Percentiles rank a stretch among this genome's conserved stretches.
These are phyloP conservation scores for Glycine latifolia DNA, from an alignment of 306 rosid species.

Conservation along the genomic window DNA sequence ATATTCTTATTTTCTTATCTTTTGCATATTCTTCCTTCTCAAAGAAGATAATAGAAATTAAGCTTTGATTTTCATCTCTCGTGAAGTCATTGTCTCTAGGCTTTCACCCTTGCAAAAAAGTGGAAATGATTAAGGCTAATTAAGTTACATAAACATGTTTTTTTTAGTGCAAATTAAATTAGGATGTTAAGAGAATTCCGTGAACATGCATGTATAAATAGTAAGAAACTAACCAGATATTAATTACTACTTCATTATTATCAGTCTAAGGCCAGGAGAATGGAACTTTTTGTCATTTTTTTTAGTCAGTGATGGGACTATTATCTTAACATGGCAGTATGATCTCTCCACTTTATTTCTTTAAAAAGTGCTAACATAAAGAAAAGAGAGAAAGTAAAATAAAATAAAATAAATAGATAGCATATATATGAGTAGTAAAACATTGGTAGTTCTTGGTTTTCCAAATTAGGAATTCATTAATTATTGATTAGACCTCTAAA, in stretches of 20 bases:
- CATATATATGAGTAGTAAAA: not conserved
- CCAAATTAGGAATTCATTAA: not conserved
- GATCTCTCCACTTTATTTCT: not conserved
- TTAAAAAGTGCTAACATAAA: not conserved
- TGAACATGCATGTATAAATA: not conserved
- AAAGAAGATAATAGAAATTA: not conserved
- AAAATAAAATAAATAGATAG: not conserved
- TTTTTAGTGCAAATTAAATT: not conserved
- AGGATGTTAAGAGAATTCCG: not conserved
- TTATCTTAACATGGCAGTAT: conserved; percentile 1
- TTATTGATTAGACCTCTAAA: not conserved
- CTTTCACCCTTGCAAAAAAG: not conserved
- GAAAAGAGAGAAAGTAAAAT: not conserved
- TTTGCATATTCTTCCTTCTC: not conserved
- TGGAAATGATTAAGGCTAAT: conserved; percentile 9
- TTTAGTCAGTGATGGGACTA: not conserved
- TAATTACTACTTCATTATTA: no score
- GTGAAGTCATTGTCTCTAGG: not conserved
- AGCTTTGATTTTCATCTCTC: not conserved
- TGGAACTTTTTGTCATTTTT: not conserved
- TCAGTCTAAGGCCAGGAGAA: no score
- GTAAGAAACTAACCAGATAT: no score
- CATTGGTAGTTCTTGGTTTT: not conserved
- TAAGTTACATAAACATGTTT: not conserved
- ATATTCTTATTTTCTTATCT: not conserved